Evolutionary conservation across 2,329 filamentous ascomycete species (phyloP), one percentile per base, ranked within the genome.

Genomic region (Colletotrichum cereale): DNA sequence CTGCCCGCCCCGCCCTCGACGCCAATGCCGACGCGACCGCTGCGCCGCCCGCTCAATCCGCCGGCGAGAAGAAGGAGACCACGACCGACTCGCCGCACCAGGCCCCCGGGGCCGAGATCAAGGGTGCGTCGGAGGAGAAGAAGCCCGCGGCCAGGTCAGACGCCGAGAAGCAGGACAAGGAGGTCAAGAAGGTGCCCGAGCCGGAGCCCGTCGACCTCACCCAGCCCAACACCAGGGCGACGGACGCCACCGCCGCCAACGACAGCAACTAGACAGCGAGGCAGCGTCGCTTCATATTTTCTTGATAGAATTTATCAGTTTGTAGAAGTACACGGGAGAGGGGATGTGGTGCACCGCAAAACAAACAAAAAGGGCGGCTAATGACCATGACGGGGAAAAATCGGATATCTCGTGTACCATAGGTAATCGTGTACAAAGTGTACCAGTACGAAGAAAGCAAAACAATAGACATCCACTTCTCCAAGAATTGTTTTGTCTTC

Each of bases 171-270:
- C 48, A 55, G 61, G 55, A 66, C 56, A 58, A 69, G 40, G 69
- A 72, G 57, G 62, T 63, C 24, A 63, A 66, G 53, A 58, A 66
- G 67, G 70, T 58, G 18, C 34, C 60, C 40, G 31, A 10, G 8
- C 67, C 70, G 14, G 73, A 73, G 31, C 53, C 47, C 21, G 67
- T 71, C 10, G 67, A 71, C 63, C 67, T 71, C 16, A 57, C 75
- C 6, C 63, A 71, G 61, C 44, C 71, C 44, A 78, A 79, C 3
- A 77, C 73, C 69, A 72, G 74, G 63, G 78, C 78, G 1, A 73
- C 75, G 18, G 80, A 82, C 57, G 80, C 79, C 40, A 81, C 80
- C 1, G 74, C 70, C 24, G 80, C 79, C 29, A 81, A 81, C 74
- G 67, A 74, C n/a, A 71, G 67, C 44, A 53, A 38, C 53, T 56